Base-by-base conservation (phyloP, 2,329 filamentous ascomycete genomes). In the Pseudocercospora fuligena region DNA sequence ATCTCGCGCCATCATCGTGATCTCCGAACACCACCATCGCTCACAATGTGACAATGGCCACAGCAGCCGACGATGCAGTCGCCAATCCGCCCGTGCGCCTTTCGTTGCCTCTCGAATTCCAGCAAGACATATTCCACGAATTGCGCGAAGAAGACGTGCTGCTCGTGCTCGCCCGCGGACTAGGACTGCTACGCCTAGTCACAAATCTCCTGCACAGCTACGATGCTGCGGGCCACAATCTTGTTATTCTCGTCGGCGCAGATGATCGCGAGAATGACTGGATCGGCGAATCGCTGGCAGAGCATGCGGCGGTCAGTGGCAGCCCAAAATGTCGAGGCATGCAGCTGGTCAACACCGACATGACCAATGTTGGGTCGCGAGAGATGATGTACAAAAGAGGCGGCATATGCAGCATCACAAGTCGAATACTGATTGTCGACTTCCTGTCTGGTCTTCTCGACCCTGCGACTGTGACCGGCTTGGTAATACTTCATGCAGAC, bases 151-250 rank as follows among this genome's bases (percentile, higher is more conserved):
- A 97, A 82, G 95, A 99, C 91, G 91, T 96, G 80, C 89, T 99
- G 70, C 91, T 98, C 74, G 86, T 99, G 63, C 87, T 98, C 63
- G 95, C 94, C 49, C 92, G 93, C 61, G 95, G 95, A 73, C 89
- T 99, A 57, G 95, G 95, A 73, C 89, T 98, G 54, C 88, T 97
- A 78, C 92, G 93, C 72, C 88, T 99, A 65, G 87, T 97, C 75
- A 96, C 93, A n/a, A 99, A 98, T 78, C 87, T 99, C 46, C 88
- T 99, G 29, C 95, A 99, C 80, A 94, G 94, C 21, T 97, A 97
- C 81, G 95, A 99, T 85, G 94, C 93, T 1, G 93, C 93, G 3
- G 95, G 95, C 14, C 96, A 95, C 80, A 98, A 97, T 76, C 83
- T 99, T 63, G 90, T 99, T 58, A 84, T 99, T 53, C 82, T 99